Percentiles rank a stretch among this genome's conserved stretches.
Evolutionary conservation across 2,329 filamentous ascomycete genomes (phyloP).

Genomic region (Aspergillus sp.): DNA sequence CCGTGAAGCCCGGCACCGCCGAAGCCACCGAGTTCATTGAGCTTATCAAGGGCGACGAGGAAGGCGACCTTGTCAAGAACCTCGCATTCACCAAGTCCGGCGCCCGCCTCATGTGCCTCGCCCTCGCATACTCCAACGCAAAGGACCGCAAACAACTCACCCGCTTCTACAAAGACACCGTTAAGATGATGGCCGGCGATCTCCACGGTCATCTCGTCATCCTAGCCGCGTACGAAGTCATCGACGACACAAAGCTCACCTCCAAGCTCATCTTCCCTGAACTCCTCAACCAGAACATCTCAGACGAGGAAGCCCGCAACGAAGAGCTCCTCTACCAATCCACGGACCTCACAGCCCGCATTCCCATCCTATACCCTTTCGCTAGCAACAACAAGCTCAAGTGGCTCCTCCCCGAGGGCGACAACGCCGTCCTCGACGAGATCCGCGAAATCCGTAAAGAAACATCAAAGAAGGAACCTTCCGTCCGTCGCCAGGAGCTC

Average conservation of each 20-base stretch:
- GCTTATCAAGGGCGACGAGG: slow-evolving; percentile 86
- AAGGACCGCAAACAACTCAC: slow-evolving; percentile 92
- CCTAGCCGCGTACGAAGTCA: slow-evolving; percentile 81
- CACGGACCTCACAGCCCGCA: slow-evolving; percentile 52
- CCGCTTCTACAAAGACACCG: slow-evolving; percentile 84
- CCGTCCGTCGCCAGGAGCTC: slow-evolving; percentile 72
- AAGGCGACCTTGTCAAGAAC: slow-evolving; percentile 88
- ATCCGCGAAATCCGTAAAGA: slow-evolving; percentile 74
- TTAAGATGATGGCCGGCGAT: slow-evolving; percentile 82
- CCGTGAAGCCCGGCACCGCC: slow-evolving; percentile 70
- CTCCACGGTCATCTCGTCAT: slow-evolving; percentile 76
- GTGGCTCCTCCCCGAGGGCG: slow-evolving; percentile 63
- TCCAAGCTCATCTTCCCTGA: slow-evolving; percentile 85
- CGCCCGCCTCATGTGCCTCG: slow-evolving; percentile 74
- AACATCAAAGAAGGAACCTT: slow-evolving; percentile 91
- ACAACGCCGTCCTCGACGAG: slow-evolving; percentile 72
- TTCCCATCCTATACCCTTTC: slow-evolving; percentile 78
- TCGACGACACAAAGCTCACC: slow-evolving; percentile 90
- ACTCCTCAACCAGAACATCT: slow-evolving; percentile 67
- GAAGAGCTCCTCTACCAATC: slow-evolving; percentile 46
- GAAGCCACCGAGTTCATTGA: slow-evolving; percentile 88
- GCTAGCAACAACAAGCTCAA: slow-evolving; percentile 59
- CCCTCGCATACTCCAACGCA: slow-evolving; percentile 79
- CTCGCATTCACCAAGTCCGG: slow-evolving; percentile 93
- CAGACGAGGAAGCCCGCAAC: slow-evolving; percentile 36